phyloP scores from a whole-genome alignment of 2,329 filamentous ascomycete genomes.

The Beauveria sp. region DNA sequence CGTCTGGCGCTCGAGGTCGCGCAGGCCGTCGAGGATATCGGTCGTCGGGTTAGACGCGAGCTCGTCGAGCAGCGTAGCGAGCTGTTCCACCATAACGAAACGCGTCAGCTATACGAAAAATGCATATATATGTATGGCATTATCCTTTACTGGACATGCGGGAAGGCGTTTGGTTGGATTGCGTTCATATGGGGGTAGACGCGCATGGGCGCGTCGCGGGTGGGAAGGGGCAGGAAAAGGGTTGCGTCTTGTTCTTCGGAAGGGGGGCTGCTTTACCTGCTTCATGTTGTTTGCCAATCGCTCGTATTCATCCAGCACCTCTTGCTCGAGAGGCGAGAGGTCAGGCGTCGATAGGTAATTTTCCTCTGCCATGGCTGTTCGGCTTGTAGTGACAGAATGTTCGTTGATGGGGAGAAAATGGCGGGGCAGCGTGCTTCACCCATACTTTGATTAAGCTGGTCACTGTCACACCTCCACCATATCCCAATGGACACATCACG shows the following conservation, averaged over 20 bases:
- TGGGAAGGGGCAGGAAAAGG: no score
- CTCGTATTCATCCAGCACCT: conserved; percentile 91
- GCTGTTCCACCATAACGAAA: conserved; percentile 28
- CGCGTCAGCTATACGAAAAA: no score
- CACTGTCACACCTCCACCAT: neutral
- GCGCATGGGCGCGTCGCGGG: neutral
- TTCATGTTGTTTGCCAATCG: conserved; percentile 84
- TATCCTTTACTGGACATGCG: no score
- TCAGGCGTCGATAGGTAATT: conserved; percentile 40
- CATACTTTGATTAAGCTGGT: neutral
- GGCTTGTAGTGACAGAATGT: neutral
- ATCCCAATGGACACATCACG: neutral
- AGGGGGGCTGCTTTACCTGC: conserved; percentile 45
- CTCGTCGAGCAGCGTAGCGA: conserved; percentile 51
- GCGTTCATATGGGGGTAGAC: no score
- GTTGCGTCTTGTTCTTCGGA: no score
- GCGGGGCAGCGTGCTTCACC: neutral
- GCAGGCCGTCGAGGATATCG: conserved; percentile 76
- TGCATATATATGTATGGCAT: no score
- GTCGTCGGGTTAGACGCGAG: conserved; percentile 66
- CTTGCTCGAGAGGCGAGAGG: conserved; percentile 77
- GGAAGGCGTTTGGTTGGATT: no score
- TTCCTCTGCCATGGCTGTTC: conserved; percentile 8
- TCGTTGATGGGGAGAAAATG: neutral
- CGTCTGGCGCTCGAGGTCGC: conserved; percentile 88